A percentile compares a stretch with the other conserved stretches of the same genome.
Evolutionary conservation across 129 eudicot genomes (phyloP).

Genomic region (Pittosporum tobira): DNA sequence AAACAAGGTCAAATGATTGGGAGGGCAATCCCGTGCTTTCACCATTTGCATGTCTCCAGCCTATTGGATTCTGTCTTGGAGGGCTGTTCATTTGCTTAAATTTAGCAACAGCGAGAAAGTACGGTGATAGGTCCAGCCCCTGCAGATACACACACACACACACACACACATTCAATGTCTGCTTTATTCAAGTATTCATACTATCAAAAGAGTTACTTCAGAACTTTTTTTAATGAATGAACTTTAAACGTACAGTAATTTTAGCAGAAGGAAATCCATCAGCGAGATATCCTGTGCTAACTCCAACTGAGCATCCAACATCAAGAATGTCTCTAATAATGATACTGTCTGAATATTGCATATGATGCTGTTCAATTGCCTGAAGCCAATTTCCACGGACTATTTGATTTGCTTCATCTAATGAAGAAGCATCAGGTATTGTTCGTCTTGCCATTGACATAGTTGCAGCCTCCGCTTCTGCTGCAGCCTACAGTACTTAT

Average conservation of each 20-base stretch:
- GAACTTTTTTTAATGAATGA: not conserved
- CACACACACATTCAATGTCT: not conserved
- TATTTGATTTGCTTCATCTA: constrained; percentile 81
- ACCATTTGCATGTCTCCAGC: constrained; percentile 95
- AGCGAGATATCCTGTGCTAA: constrained; percentile 83
- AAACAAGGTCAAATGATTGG: constrained; percentile 85
- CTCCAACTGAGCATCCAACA: constrained; percentile 96
- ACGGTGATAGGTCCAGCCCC: constrained; percentile 96
- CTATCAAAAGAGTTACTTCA: not conserved
- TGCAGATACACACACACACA: constrained; percentile 25
- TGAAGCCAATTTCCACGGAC: constrained; percentile 97
- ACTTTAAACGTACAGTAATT: constrained; percentile 44
- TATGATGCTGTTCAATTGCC: constrained; percentile 71
- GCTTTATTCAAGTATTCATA: not conserved
- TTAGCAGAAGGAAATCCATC: constrained; percentile 74
- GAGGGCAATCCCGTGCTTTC: constrained; percentile 85
- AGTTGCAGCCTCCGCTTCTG: constrained; percentile 98
- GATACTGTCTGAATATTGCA: constrained; percentile 41
- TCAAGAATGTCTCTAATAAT: constrained; percentile 63
- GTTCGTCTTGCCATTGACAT: constrained; percentile 79
- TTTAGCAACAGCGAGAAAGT: constrained; percentile 85
- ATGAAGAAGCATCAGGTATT: constrained; percentile 78
- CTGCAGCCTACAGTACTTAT: constrained; percentile 70
- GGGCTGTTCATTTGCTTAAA: constrained; percentile 59
- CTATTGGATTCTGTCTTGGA: constrained; percentile 29